Conservation (phyloP, 306 rosid species). For the Albizia julibrissin region DNA sequence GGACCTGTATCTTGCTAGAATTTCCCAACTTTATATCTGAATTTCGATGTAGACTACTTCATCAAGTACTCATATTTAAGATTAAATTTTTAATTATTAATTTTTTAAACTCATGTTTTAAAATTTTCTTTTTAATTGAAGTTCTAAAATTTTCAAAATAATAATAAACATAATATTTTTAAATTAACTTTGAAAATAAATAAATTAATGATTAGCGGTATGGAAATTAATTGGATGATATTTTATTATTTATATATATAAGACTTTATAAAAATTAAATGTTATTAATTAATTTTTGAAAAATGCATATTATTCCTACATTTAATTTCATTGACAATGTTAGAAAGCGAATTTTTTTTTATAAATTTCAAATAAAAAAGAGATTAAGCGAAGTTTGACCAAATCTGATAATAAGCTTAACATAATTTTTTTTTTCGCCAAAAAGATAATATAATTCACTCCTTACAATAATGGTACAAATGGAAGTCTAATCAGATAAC, state of each 20-base stretch:
- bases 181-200: background rate
- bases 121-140: background rate
- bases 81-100: too few species aligned
- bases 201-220: background rate
- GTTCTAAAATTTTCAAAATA: too few species aligned
- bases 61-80: too few species aligned
- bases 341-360: background rate
- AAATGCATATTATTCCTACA: background rate
- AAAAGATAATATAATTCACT: background rate
- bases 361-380: background rate
- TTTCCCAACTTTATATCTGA: too few species aligned
- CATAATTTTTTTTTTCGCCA: background rate
- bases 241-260: background rate
- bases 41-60: too few species aligned
- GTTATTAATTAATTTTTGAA: background rate
- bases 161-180: background rate
- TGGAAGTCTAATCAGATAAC: slow-evolving; percentile 32
- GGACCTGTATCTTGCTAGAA: background rate
- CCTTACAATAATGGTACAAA: background rate
- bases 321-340: background rate
- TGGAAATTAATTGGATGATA: background rate
- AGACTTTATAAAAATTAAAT: background rate
- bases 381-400: background rate
- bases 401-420: background rate
- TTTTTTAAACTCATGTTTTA: background rate